Evolutionary conservation across 2,329 filamentous ascomycete genomes (phyloP).

Genomic region (Teratosphaeriaceae sp.): DNA sequence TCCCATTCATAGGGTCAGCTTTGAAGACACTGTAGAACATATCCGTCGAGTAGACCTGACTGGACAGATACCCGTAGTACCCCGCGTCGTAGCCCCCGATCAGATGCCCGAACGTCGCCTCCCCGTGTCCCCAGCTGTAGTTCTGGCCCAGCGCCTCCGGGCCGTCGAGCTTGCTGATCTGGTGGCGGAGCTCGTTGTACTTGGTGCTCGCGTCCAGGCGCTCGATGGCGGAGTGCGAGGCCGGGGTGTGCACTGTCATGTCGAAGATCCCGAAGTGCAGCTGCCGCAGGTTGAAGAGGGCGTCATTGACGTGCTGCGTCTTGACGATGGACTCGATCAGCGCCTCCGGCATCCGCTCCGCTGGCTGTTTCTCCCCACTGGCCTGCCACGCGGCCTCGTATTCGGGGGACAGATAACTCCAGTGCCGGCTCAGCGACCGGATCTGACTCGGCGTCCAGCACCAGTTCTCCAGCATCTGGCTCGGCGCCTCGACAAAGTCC

Average conservation of each 20-base stretch:
- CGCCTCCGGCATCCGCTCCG: slow-evolving; percentile 65
- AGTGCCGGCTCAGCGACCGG: slow-evolving; percentile 62
- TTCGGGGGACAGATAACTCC: slow-evolving; percentile 45
- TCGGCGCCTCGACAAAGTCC: slow-evolving; percentile 47
- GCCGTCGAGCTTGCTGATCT: slow-evolving; percentile 68
- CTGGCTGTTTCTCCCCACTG: slow-evolving; percentile 41
- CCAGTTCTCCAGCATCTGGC: slow-evolving; percentile 51
- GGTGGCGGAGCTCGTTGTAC: slow-evolving; percentile 66
- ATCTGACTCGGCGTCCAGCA: slow-evolving; percentile 48
- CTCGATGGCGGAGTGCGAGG: slow-evolving; percentile 62
- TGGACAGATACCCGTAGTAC: slow-evolving; percentile 64
- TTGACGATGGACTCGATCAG: slow-evolving; percentile 67
- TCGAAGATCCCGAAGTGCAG: slow-evolving; percentile 78
- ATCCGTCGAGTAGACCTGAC: slow-evolving; percentile 74
- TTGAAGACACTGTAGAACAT: slow-evolving; percentile 82
- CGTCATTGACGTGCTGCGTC: slow-evolving; percentile 76
- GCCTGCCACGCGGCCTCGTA: slow-evolving; percentile 42
- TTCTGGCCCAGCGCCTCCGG: slow-evolving; percentile 58
- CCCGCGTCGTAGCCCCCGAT: slow-evolving; percentile 81
- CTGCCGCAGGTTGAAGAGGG: slow-evolving; percentile 70
- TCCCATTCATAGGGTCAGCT: slow-evolving; percentile 68
- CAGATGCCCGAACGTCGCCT: slow-evolving; percentile 75
- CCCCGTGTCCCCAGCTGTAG: slow-evolving; percentile 64
- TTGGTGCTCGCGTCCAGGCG: slow-evolving; percentile 56
- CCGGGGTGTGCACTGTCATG: slow-evolving; percentile 70